Evolutionary conservation across 1,284 basidiomycete genomes (phyloP).

Genomic region (Cystobasidiaceae sp.): DNA sequence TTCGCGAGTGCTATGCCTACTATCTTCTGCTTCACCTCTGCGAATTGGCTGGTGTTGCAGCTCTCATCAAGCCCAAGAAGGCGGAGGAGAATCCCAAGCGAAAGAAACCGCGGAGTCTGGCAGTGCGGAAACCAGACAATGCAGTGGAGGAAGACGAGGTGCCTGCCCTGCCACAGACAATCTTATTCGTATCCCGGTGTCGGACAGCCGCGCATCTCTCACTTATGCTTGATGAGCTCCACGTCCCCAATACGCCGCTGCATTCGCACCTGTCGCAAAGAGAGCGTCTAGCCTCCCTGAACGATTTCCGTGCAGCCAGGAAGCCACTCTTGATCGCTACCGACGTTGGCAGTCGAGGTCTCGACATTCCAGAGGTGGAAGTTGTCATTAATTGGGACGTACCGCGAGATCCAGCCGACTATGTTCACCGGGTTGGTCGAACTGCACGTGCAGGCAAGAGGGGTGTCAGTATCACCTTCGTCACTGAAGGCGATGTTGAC

Average conservation of each 20-base stretch:
- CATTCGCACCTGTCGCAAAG: conserved; percentile 91
- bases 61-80: conserved; percentile 28
- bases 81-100: conserved; percentile 23
- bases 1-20: conserved; percentile 88
- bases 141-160: conserved; percentile 54
- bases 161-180: conserved; percentile 67
- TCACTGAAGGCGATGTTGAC: conserved; percentile 89
- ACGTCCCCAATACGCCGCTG: conserved; percentile 78
- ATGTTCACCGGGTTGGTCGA: conserved; percentile 61
- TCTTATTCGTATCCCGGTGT: conserved; percentile 87
- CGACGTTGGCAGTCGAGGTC: conserved; percentile 87
- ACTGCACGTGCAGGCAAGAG: conserved; percentile 89
- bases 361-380: conserved; percentile 97
- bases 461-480: conserved; percentile 87
- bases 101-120: conserved; percentile 33
- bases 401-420: conserved; percentile 69
- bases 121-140: conserved; percentile 44
- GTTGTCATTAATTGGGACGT: conserved; percentile 98
- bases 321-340: conserved; percentile 92
- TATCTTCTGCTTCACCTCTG: conserved; percentile 73
- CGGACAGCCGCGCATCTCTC: conserved; percentile 87
- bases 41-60: conserved; percentile 39
- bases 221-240: conserved; percentile 67
- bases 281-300: conserved; percentile 74
- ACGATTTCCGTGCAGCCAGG: conserved; percentile 78